Percentiles rank a stretch among this genome's conserved stretches.
These are phyloP conservation scores for Acanthamoeba polyphaga DNA, from an alignment of 208 protist species.

Conservation along the genomic window DNA sequence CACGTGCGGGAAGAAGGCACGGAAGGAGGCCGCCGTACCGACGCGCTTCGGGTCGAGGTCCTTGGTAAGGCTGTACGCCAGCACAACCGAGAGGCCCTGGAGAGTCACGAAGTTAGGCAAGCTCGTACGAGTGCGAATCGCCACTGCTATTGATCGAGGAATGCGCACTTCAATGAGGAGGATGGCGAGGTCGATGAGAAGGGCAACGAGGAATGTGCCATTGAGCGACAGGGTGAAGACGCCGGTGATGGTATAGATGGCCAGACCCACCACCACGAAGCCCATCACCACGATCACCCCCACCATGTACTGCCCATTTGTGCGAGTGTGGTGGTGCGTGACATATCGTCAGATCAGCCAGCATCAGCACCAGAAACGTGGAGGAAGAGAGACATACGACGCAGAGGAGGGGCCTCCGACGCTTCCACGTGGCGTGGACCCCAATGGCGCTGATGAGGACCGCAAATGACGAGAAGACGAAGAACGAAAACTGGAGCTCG, in stretches of 20 bases:
- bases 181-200: neutral
- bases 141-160: neutral
- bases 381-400: neutral
- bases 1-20: neutral
- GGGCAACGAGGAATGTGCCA: neutral
- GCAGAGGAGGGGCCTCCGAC: neutral
- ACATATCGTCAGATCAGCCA: neutral
- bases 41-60: constrained; percentile 39
- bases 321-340: too few relatives aligned
- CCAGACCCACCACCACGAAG: neutral
- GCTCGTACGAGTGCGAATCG: too few relatives aligned
- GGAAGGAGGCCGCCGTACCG: neutral
- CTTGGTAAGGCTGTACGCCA: neutral
- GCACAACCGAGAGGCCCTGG: neutral
- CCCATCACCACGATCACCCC: constrained; percentile 11
- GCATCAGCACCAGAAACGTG: too few relatives aligned
- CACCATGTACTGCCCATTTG: neutral
- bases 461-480: neutral
- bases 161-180: neutral
- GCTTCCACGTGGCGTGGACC: neutral
- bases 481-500: too few relatives aligned
- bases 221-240: neutral
- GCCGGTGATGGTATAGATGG: neutral
- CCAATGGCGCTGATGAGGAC: neutral
- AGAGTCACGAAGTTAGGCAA: too few relatives aligned